Conservation (phyloP, 108 stramenopile species). For the Stephanodiscus triporus region DNA sequence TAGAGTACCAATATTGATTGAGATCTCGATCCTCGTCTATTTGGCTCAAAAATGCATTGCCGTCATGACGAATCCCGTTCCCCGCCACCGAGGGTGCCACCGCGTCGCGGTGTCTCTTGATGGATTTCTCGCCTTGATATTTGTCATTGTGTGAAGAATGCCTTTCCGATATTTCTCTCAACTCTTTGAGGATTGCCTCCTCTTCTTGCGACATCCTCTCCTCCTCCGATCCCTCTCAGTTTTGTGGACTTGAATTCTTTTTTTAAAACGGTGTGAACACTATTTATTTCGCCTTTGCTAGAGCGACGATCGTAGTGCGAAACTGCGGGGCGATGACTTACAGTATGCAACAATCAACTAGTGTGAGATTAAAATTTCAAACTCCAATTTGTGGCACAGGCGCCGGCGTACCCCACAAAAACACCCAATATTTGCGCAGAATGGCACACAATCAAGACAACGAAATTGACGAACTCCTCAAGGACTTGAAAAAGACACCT, state of each 20-base stretch:
- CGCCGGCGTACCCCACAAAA: too few relatives aligned
- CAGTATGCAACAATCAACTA: too few relatives aligned
- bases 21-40: slow-evolving; percentile 50
- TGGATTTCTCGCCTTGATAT: slow-evolving; percentile 4
- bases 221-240: neutral
- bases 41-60: slow-evolving; percentile 27
- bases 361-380: too few relatives aligned
- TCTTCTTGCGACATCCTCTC: slow-evolving; percentile 8
- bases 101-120: neutral
- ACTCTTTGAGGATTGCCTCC: slow-evolving; percentile 16
- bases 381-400: too few relatives aligned
- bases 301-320: too few relatives aligned
- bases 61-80: neutral
- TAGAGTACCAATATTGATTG: slow-evolving; percentile 86
- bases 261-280: too few relatives aligned
- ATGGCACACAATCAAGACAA: slow-evolving; percentile 60
- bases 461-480: slow-evolving; percentile 80
- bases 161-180: slow-evolving; percentile 26
- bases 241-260: neutral
- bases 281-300: too few relatives aligned
- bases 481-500: slow-evolving; percentile 72
- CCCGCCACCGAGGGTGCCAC: neutral
- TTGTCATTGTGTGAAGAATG: slow-evolving; percentile 2
- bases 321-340: too few relatives aligned
- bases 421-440: neutral